A percentile compares a stretch with the other conserved stretches of the same genome.
phyloP scores from a whole-genome alignment of 805 yeast genomes.

The Cyberlindnera americana region DNA sequence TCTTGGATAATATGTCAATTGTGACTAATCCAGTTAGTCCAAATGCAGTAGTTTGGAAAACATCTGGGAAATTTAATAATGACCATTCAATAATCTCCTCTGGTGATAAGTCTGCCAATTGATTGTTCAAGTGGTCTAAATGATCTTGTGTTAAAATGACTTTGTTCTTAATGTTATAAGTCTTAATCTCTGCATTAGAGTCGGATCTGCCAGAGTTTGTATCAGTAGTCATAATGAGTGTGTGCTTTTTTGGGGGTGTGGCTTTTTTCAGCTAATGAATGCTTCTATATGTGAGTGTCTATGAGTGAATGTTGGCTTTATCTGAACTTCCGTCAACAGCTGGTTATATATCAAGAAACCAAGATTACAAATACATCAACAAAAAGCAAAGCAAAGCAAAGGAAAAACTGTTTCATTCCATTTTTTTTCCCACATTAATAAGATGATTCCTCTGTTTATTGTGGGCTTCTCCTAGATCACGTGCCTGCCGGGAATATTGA shows the following conservation, averaged over 20 bases:
- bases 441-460: neutral
- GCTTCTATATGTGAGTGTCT: neutral
- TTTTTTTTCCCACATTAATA: no score
- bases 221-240: slow-evolving; percentile 2
- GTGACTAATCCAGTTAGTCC: slow-evolving; percentile 91
- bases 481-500: slow-evolving; percentile 5
- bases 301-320: neutral
- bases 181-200: slow-evolving; percentile 2
- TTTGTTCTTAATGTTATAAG: slow-evolving; percentile 29
- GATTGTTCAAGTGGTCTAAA: slow-evolving; percentile 61
- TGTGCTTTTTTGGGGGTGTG: no score
- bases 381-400: no score
- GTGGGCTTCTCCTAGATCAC: slow-evolving; percentile 4
- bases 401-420: no score
- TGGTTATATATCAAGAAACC: no score
- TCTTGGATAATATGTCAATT: slow-evolving; percentile 70
- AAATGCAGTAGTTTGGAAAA: slow-evolving; percentile 92
- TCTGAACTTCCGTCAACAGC: no score
- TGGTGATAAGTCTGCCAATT: slow-evolving; percentile 52
- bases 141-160: slow-evolving; percentile 47
- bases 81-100: slow-evolving; percentile 82
- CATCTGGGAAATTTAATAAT: slow-evolving; percentile 70
- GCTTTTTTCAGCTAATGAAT: neutral
- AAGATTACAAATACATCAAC: no score
- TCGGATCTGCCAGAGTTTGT: neutral